These are phyloP conservation scores for Coemansia sp. DNA, from an alignment of 192 early-diverging fungal genomes.

Conservation along the genomic window DNA sequence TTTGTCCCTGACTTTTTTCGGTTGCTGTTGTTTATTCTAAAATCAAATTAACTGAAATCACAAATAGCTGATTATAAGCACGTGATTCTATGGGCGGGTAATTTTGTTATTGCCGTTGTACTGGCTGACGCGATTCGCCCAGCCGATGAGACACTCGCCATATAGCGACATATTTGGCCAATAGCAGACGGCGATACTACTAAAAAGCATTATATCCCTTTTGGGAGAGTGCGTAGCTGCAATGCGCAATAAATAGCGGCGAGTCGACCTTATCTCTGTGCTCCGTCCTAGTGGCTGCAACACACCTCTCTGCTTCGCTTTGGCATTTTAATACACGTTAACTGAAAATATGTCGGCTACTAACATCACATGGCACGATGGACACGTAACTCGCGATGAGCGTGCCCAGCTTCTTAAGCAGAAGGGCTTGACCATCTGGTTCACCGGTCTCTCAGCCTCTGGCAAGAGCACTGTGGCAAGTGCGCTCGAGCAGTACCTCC, in stretches of 20 bases:
- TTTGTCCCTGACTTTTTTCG: neutral
- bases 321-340: neutral
- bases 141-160: no score
- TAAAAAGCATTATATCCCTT: no score
- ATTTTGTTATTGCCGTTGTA: neutral
- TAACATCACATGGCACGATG: slow-evolving; percentile 92
- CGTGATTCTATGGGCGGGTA: neutral
- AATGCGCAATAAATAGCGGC: no score
- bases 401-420: slow-evolving; percentile 62
- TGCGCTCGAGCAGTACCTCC: slow-evolving; percentile 85
- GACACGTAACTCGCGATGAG: slow-evolving; percentile 70
- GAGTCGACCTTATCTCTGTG: neutral
- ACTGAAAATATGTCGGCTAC: slow-evolving; percentile 48
- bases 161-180: no score
- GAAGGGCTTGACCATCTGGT: slow-evolving; percentile 86
- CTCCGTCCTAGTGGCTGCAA: no score
- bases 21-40: neutral
- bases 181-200: no score
- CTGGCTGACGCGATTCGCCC: neutral
- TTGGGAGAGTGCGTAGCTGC: no score
- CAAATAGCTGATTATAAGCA: no score
- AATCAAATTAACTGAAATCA: neutral
- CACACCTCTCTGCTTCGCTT: neutral
- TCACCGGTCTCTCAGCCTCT: slow-evolving; percentile 92
- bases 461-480: slow-evolving; percentile 91